Percentiles rank a stretch among this genome's conserved stretches.
Evolutionary conservation across 441 rosid species (phyloP).

Genomic region (Syzygium malaccense): DNA sequence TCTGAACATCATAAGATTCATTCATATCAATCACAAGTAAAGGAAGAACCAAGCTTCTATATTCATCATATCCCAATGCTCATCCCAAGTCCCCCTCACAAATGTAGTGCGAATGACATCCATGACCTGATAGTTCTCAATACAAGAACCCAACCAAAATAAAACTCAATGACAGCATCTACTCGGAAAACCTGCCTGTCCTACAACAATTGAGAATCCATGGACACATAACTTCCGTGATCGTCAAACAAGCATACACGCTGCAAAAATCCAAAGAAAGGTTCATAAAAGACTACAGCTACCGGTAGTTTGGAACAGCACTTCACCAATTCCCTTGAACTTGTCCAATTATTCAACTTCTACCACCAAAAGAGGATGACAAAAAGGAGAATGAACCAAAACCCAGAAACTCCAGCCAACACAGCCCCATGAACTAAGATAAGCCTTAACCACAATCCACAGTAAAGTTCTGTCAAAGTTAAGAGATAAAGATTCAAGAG

Average conservation of each 20-base stretch:
- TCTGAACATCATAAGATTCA: neutral
- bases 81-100: neutral
- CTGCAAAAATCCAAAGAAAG: neutral
- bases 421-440: conserved; percentile 15
- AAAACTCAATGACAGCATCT: neutral
- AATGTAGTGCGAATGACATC: neutral
- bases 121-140: neutral
- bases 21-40: neutral
- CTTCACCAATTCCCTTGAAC: neutral
- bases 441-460: conserved; percentile 1
- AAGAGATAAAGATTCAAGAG: conserved; percentile 10
- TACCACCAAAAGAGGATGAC: neutral
- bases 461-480: conserved; percentile 5
- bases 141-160: neutral
- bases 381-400: neutral
- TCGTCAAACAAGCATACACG: neutral
- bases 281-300: neutral
- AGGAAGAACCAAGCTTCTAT: neutral
- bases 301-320: neutral
- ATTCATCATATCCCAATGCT: neutral
- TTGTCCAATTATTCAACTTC: neutral
- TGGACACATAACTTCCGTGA: neutral
- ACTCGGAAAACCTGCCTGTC: neutral
- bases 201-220: neutral
- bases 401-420: conserved; percentile 6